Base-by-base conservation (phyloP, 2,329 filamentous ascomycete species). In the Calonectria pauciramosa region DNA sequence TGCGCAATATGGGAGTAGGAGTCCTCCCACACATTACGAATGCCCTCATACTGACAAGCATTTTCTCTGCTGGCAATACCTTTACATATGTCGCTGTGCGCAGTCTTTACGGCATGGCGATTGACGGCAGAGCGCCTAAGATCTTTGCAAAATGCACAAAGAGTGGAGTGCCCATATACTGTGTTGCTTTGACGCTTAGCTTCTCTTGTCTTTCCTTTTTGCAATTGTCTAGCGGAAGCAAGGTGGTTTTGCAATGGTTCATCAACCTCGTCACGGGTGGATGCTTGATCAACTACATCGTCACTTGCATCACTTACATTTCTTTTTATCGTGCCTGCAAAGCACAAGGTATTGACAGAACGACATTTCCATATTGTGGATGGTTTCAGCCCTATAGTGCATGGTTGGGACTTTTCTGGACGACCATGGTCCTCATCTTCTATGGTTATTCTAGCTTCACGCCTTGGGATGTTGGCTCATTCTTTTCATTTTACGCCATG, bases 21-120 rank as follows among this genome's bases (percentile, higher is more conserved):
- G 88, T 88, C 10, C 86, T 92, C 28, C 89, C 90, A 9, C 85
- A 90, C 60, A 84, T 92, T 34, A 86, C 90, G 77, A 92, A 92
- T 77, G 90, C 90, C 14, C 79, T 85, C 71, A 80, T 85, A 79
- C 85, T n/a, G n/a, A n/a, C n/a, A n/a, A n/a, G n/a, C n/a, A n/a
- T n/a, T n/a, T n/a, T n/a, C n/a, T n/a, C n/a, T 6, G 85, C 85
- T 38, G 88, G 77, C 86, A 86, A 38, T 86, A 87, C 68, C 86
- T 87, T 1, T 86, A 86, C 49, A 82, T 83, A 63, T 23, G 30
- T 30, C 14, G 16, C 59, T 41, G 32, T 28, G 8, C 28, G 59
- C 38, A 41, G 18, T 5, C 30, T 63, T 23, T 41, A 63, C 41
- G 30, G 32, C 7, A 13, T 63, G 2, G 5, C 59, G 26, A 10